These are phyloP conservation scores for Xylaria grammica DNA, from an alignment of 495 filamentous ascomycete species.

Conservation along the genomic window DNA sequence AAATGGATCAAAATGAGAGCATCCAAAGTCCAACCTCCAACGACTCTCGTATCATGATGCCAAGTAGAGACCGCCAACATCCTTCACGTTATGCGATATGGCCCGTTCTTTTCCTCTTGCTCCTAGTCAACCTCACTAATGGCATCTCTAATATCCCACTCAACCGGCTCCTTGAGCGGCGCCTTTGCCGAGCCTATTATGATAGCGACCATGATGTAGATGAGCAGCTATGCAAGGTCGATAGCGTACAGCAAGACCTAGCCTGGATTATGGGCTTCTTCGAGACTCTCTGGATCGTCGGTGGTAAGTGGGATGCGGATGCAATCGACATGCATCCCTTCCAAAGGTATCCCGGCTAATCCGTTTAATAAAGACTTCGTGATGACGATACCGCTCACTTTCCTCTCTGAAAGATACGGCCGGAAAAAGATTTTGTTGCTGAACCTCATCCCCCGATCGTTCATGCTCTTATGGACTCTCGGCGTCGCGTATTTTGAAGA, in stretches of 20 bases:
- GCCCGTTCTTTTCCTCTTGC: constrained; percentile 43
- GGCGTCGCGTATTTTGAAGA: constrained; percentile 47
- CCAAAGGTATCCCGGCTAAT: constrained; percentile 21
- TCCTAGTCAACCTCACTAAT: constrained; percentile 49
- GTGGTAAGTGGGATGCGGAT: constrained; percentile 39
- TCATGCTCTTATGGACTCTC: constrained; percentile 48
- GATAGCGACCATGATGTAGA: constrained; percentile 40
- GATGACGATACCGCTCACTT: constrained; percentile 52
- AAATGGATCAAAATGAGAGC: constrained; percentile 19
- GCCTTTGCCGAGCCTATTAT: constrained; percentile 55
- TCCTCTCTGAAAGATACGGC: constrained; percentile 46
- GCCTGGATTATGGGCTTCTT: constrained; percentile 50
- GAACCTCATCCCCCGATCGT: constrained; percentile 45
- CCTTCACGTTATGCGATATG: constrained; percentile 28
- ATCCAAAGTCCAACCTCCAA: neutral
- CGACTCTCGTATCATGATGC: neutral
- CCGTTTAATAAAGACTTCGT: constrained; percentile 40
- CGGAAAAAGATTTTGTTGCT: constrained; percentile 42
- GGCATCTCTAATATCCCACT: constrained; percentile 54
- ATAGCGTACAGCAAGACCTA: constrained; percentile 48
- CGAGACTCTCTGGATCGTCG: constrained; percentile 51
- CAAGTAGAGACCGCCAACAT: neutral
- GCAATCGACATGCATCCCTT: neutral
- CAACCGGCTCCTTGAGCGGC: constrained; percentile 52
- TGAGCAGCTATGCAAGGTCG: constrained; percentile 54